Percentiles rank a stretch among this genome's conserved stretches.
phyloP scores from a whole-genome alignment of 345 rosid genomes.

The Eutrema yunnanense region DNA sequence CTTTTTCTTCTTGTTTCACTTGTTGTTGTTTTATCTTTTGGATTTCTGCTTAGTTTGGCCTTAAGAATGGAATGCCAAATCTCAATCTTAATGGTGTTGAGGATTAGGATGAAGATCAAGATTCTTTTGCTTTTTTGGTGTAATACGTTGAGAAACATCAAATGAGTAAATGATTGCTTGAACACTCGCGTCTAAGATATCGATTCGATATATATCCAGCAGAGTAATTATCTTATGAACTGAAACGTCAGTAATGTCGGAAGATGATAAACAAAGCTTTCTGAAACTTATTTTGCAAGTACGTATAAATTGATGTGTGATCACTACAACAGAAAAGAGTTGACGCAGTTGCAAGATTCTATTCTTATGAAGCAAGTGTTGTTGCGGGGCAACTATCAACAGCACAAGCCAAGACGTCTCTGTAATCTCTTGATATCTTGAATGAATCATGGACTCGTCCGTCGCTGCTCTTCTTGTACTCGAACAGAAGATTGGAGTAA shows the following conservation, averaged over 20 bases:
- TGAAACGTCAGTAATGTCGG: background rate
- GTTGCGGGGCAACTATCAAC: constrained; percentile 53
- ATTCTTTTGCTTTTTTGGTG: constrained; percentile 5
- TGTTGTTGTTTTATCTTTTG: background rate
- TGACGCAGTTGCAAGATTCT: background rate
- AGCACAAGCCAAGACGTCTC: constrained; percentile 49
- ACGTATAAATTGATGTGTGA: background rate
- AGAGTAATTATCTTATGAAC: background rate
- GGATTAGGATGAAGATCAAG: constrained; percentile 11
- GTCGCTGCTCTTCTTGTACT: constrained; percentile 70
- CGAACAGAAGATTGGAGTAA: constrained; percentile 50
- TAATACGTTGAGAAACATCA: constrained; percentile 12
- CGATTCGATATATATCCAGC: background rate
- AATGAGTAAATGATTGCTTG: background rate
- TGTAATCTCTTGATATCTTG: constrained; percentile 45
- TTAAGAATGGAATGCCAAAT: constrained; percentile 16
- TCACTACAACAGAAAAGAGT: background rate
- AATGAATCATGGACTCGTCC: constrained; percentile 65
- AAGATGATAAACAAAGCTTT: background rate
- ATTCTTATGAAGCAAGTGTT: constrained; percentile 44
- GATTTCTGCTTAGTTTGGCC: constrained; percentile 14
- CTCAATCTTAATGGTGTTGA: background rate
- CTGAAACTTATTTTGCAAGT: background rate
- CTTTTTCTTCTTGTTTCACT: background rate
- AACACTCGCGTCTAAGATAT: background rate